Percentiles rank a stretch among this genome's conserved stretches.
Evolutionary conservation across 768 basidiomycete genomes (phyloP).

Genomic region (Boletales sp.): DNA sequence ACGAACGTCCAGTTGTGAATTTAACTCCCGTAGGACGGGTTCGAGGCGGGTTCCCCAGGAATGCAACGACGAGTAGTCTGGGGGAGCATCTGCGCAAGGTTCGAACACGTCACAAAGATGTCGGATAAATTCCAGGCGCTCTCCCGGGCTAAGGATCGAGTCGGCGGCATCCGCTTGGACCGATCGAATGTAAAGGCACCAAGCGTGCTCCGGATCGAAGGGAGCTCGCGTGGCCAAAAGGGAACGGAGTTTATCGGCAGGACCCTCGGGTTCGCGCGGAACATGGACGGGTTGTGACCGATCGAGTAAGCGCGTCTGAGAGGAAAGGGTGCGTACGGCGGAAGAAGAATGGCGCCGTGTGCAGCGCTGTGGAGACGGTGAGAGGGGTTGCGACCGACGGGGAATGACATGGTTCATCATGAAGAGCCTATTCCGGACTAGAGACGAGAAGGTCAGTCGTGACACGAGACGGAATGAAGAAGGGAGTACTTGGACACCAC

Average conservation of each 20-base stretch:
- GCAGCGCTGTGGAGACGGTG: slow-evolving; percentile 14
- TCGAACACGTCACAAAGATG: slow-evolving; percentile 15
- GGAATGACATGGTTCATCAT: slow-evolving; percentile 35
- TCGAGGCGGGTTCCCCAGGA: slow-evolving; percentile 38
- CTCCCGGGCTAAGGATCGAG: slow-evolving; percentile 14
- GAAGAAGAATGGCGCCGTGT: slow-evolving; percentile 22
- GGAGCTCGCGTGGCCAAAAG: slow-evolving; percentile 15
- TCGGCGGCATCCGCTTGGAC: slow-evolving; percentile 6
- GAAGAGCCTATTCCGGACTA: slow-evolving; percentile 34
- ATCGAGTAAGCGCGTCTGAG: slow-evolving; percentile 11
- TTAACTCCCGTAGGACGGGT: slow-evolving; percentile 29
- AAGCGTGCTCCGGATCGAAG: slow-evolving; percentile 38
- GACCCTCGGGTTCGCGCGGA: slow-evolving; percentile 5
- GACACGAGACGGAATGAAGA: background rate
- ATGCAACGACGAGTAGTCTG: slow-evolving; percentile 21
- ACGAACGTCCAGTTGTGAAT: slow-evolving; percentile 17
- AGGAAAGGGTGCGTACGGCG: slow-evolving; percentile 9
- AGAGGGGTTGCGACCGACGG: slow-evolving; percentile 18
- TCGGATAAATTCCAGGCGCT: slow-evolving; percentile 29
- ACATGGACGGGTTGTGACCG: background rate
- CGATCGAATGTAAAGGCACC: slow-evolving; percentile 35
- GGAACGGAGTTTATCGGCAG: slow-evolving; percentile 14
- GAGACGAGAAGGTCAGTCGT: slow-evolving; percentile 6
- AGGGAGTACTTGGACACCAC: slow-evolving; percentile 44
- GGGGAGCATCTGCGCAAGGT: slow-evolving; percentile 9